phyloP scores from a whole-genome alignment of 306 rosid genomes.

The Gastrolobium bilobum region DNA sequence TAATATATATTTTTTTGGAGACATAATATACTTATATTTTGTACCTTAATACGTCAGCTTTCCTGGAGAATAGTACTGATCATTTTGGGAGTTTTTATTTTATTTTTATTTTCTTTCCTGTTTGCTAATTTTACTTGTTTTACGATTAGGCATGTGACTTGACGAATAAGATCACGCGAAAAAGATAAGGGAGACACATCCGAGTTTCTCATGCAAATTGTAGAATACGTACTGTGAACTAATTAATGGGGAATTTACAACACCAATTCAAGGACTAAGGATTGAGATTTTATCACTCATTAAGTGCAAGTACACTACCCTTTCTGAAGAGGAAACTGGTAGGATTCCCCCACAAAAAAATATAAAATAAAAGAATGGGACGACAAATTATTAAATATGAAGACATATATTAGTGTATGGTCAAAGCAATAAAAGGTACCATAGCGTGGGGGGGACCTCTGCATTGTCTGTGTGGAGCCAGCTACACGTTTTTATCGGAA shows the following conservation, averaged over 20 bases:
- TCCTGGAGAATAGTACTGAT: no score
- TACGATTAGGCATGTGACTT: not conserved
- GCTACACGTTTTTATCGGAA: constrained; percentile 26
- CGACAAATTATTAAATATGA: not conserved
- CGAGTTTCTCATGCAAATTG: constrained; percentile 22
- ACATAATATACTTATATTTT: no score
- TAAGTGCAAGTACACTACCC: not conserved
- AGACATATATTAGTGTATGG: constrained; percentile 9
- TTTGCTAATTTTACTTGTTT: not conserved
- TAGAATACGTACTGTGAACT: not conserved
- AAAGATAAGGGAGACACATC: constrained; percentile 11
- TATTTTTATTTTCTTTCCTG: not conserved
- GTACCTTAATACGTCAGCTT: no score
- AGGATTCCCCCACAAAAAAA: not conserved
- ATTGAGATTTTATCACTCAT: not conserved
- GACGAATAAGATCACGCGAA: constrained; percentile 5
- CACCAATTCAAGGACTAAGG: not conserved
- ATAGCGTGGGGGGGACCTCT: not conserved
- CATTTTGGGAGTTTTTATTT: no score
- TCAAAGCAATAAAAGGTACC: not conserved
- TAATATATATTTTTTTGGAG: no score
- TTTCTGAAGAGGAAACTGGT: not conserved
- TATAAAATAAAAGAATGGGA: not conserved
- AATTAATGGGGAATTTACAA: not conserved
- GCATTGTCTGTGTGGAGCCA: not conserved